These are phyloP conservation scores for Blastobotrys aristatus DNA, from an alignment of 1,139 yeast species.

Conservation along the genomic window DNA sequence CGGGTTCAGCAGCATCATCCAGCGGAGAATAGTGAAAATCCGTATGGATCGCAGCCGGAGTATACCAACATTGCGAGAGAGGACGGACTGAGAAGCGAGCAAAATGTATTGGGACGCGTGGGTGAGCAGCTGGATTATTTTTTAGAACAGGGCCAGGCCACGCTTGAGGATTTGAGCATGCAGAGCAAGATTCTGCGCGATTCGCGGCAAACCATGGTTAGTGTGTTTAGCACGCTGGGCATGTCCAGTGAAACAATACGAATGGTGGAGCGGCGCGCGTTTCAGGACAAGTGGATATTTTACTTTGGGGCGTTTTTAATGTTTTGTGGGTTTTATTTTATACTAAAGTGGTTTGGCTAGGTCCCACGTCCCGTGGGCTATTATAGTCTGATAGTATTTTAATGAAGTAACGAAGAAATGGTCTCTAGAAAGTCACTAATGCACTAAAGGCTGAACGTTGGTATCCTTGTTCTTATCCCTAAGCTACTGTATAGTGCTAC, in stretches of 20 bases:
- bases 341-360: slow-evolving; percentile 59
- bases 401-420: no score
- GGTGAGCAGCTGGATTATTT: slow-evolving; percentile 83
- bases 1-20: slow-evolving; percentile 32
- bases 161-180: slow-evolving; percentile 79
- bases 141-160: slow-evolving; percentile 80
- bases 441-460: no score
- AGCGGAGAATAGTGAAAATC: slow-evolving; percentile 45
- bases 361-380: not conserved
- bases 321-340: slow-evolving; percentile 63
- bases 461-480: not conserved
- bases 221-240: slow-evolving; percentile 74
- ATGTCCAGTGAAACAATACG: slow-evolving; percentile 82
- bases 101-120: slow-evolving; percentile 60
- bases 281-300: slow-evolving; percentile 83
- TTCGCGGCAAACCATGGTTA: slow-evolving; percentile 61
- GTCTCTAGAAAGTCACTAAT: no score
- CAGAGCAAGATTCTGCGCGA: slow-evolving; percentile 69
- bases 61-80: slow-evolving; percentile 34
- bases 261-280: slow-evolving; percentile 76
- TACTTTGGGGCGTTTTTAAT: slow-evolving; percentile 67
- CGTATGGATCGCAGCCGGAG: slow-evolving; percentile 40
- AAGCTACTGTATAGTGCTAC: no score
- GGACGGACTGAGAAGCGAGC: slow-evolving; percentile 68
- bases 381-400: no score